Conservation (phyloP, 2,329 filamentous ascomycete genomes). For the Westerdykella ornata region DNA sequence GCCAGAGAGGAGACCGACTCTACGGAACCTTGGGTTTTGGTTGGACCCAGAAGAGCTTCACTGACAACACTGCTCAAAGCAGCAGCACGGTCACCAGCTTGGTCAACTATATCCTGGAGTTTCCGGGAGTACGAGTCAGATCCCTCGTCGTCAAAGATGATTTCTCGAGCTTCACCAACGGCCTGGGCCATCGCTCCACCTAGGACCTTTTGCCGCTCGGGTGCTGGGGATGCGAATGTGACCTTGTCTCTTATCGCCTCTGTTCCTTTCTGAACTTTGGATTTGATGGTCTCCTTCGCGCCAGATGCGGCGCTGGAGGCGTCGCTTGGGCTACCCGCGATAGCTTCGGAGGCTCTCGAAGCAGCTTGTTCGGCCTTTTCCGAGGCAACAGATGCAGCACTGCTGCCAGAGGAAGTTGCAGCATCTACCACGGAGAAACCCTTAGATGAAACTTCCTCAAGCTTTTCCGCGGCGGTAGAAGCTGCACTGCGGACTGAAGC, state of each 20-base stretch:
- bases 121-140: conserved; percentile 46
- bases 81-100: conserved; percentile 48
- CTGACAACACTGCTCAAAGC: conserved; percentile 51
- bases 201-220: conserved; percentile 45
- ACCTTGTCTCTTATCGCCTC: conserved; percentile 17
- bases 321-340: conserved; percentile 11
- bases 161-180: conserved; percentile 42
- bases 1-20: conserved; percentile 50
- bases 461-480: conserved; percentile 32
- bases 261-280: conserved; percentile 13
- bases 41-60: conserved; percentile 47
- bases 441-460: conserved; percentile 30
- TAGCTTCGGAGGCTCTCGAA: conserved; percentile 22
- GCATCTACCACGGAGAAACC: conserved; percentile 18
- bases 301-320: conserved; percentile 11
- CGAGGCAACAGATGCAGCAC: conserved; percentile 14
- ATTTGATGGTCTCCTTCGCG: conserved; percentile 16
- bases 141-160: conserved; percentile 45
- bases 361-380: conserved; percentile 14
- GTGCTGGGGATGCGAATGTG: conserved; percentile 24
- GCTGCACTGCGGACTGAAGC: conserved; percentile 13
- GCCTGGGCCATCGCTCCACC: conserved; percentile 50
- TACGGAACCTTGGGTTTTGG: conserved; percentile 42
- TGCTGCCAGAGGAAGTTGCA: conserved; percentile 16
- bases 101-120: conserved; percentile 46